A percentile compares a stretch with the other conserved stretches of the same genome.
These are phyloP conservation scores for Exsudoporus frostii DNA, from an alignment of 768 basidiomycete genomes.

Conservation along the genomic window DNA sequence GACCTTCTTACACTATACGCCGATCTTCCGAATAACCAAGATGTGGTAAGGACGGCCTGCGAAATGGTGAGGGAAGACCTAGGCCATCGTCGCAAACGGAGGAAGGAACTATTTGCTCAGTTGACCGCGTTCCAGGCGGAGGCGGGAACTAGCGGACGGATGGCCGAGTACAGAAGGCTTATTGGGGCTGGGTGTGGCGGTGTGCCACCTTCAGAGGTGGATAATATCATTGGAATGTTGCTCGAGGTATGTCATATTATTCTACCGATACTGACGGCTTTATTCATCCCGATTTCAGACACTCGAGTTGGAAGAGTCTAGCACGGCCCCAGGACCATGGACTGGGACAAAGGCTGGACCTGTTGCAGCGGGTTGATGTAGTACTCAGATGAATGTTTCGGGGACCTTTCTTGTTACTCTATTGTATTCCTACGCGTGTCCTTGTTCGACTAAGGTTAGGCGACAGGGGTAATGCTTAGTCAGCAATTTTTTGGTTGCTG, in stretches of 20 bases:
- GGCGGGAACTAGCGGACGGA: conserved; percentile 84
- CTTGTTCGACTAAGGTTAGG: not conserved
- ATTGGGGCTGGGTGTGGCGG: conserved; percentile 92
- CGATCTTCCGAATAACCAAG: conserved; percentile 56
- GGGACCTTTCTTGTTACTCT: not conserved
- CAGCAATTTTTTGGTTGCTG: conserved; percentile 8
- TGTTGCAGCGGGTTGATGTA: conserved; percentile 21
- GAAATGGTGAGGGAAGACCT: conserved; percentile 65
- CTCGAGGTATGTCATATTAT: conserved; percentile 58
- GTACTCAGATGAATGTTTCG: not conserved
- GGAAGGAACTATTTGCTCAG: conserved; percentile 70
- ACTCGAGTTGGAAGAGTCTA: conserved; percentile 78
- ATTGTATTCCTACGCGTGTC: not conserved
- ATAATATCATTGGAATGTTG: conserved; percentile 78
- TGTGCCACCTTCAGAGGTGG: conserved; percentile 81
- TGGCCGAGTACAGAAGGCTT: conserved; percentile 84
- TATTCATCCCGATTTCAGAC: conserved; percentile 44
- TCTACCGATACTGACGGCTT: not conserved
- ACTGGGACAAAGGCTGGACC: conserved; percentile 28
- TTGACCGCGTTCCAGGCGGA: conserved; percentile 82
- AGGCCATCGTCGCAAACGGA: conserved; percentile 58
- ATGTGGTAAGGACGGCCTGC: conserved; percentile 52
- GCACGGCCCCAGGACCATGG: conserved; percentile 48
- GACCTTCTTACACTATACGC: conserved; percentile 61
- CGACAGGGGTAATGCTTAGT: conserved; percentile 18